Base-by-base conservation (phyloP, 2,329 filamentous ascomycete genomes). In the Claviceps cyperi region DNA sequence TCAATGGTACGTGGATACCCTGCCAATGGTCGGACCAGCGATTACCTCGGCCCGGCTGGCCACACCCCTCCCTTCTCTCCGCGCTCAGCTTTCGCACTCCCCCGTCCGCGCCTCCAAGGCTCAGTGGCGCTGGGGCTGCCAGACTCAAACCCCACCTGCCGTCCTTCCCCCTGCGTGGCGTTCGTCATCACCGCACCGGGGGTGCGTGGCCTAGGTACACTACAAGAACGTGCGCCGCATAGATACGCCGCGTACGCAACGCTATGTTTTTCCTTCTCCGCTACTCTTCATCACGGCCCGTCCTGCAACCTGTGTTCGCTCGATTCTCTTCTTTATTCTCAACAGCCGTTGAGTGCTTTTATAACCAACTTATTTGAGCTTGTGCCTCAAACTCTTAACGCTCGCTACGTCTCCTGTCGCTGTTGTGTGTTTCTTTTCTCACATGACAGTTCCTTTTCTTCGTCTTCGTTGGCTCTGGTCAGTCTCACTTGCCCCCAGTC, bases 331-430 rank as follows among this genome's bases (percentile, higher is more conserved):
- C 24, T 32, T 38, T 46, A 37, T 41, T 28, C 11, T 17, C 28
- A 40, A 41, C 8, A 37, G 19, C 37, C 37, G 21, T 51, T 39
- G 38, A 8, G 47, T 28, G 46, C 47, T 44, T 43, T 51, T 41
- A 43, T 38, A 35, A 37, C 43, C 36, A 24, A 38, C 39, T 46
- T 35, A 24, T 36, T 43, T 40, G 35, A 52, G 41, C 28, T 28
- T 19, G 9, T 47, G 14, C 13, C 43, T 21, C 32, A 32, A 13
- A 32, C 22, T 48, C 36, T 36, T 36, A 38, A 39, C 51, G 45
- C 35, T 50, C 51, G 41, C 51, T 52, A 48, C 45, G 17, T 52
- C n/a, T 32, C 32, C 22, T 21, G 37, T 50, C 21, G 24, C 41
- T 43, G 48, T 46, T 19, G 35, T 39, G 44, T 35, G 44, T 47